A percentile compares a stretch with the other conserved stretches of the same genome.
Evolutionary conservation across 306 rosid species (phyloP).

Genomic region (Medicago ruthenica): DNA sequence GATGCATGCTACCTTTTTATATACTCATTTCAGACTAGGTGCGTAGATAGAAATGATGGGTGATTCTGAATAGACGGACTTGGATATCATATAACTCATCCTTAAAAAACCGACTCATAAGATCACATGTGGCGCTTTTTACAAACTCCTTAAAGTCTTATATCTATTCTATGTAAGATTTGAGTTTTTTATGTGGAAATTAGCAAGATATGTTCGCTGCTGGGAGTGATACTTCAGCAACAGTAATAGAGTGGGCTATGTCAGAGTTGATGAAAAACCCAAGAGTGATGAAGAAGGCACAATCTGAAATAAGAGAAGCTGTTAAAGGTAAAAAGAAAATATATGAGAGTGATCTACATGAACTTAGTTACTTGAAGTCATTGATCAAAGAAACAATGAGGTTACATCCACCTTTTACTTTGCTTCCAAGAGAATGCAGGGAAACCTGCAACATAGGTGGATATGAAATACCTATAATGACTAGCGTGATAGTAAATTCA

Average conservation of each 20-base stretch:
- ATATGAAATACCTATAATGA: neutral
- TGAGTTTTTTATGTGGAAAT: neutral
- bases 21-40: too few species aligned
- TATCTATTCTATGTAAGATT: neutral
- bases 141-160: too few species aligned
- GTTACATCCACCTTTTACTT: slow-evolving; percentile 48
- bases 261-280: slow-evolving; percentile 9
- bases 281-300: slow-evolving; percentile 31
- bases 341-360: neutral
- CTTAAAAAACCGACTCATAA: too few species aligned
- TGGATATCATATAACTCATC: too few species aligned
- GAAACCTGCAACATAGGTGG: slow-evolving; percentile 11
- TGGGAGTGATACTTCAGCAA: slow-evolving; percentile 49
- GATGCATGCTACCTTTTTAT: too few species aligned
- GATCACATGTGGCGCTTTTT: too few species aligned
- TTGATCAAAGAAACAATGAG: slow-evolving; percentile 49
- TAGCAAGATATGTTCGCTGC: slow-evolving; percentile 44
- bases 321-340: slow-evolving; percentile 31
- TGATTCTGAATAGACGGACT: too few species aligned
- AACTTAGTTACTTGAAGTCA: slow-evolving; percentile 41
- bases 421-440: slow-evolving; percentile 52
- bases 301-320: slow-evolving; percentile 42
- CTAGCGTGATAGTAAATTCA: neutral
- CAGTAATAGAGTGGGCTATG: slow-evolving; percentile 42
- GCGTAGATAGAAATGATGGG: too few species aligned